phyloP scores from a whole-genome alignment of 768 basidiomycete species.

The Suillus bovinus region DNA sequence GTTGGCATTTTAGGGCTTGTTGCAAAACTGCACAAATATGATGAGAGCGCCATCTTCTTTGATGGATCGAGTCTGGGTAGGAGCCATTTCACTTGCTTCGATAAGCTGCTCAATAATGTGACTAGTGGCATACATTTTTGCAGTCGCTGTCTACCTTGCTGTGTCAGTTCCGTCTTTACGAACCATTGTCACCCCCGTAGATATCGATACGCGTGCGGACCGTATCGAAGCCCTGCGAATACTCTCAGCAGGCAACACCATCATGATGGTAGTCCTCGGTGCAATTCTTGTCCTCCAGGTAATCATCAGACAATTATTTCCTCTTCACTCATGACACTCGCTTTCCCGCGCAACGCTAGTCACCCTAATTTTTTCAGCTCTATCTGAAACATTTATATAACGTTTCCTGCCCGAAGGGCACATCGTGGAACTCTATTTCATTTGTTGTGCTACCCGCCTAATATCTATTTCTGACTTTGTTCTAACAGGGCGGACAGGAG shows the following conservation, averaged over 20 bases:
- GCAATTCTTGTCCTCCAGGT: constrained; percentile 75
- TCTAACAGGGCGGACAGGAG: constrained; percentile 78
- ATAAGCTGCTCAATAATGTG: constrained; percentile 17
- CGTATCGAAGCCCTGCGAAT: constrained; percentile 78
- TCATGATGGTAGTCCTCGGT: constrained; percentile 69
- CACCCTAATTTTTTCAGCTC: constrained; percentile 1
- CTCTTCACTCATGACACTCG: constrained; percentile 16
- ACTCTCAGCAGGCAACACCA: constrained; percentile 83
- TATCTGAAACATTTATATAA: constrained; percentile 3
- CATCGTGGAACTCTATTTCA: neutral
- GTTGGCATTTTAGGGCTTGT: constrained; percentile 75
- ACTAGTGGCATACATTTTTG: constrained; percentile 73
- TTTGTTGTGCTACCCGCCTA: constrained; percentile 11
- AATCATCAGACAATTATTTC: constrained; percentile 27
- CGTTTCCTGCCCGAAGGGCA: constrained; percentile 1
- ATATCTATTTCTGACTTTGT: constrained; percentile 12
- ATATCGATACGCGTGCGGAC: constrained; percentile 60
- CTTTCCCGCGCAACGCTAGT: constrained; percentile 17
- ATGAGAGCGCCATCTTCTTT: constrained; percentile 93
- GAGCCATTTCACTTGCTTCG: constrained; percentile 23
- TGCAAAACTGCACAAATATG: constrained; percentile 83
- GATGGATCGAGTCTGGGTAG: constrained; percentile 87
- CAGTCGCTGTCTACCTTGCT: constrained; percentile 76
- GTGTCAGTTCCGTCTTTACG: constrained; percentile 80
- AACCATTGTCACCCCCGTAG: constrained; percentile 65